Evolutionary conservation across 2,329 filamentous ascomycete species (phyloP).

Genomic region (Plenodomus tracheiphilus): DNA sequence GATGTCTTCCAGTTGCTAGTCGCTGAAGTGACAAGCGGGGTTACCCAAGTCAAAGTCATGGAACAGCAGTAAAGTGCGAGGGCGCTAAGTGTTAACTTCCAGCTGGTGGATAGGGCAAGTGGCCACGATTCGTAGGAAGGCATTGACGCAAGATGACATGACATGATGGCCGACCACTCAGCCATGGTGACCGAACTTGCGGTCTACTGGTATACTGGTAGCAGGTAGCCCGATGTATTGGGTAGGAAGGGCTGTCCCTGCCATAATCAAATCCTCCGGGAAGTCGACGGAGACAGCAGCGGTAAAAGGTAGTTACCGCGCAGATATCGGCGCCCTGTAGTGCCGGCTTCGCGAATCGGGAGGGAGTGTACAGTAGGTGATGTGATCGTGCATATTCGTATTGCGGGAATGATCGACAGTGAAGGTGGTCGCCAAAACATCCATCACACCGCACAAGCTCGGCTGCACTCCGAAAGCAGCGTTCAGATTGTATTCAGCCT

Average conservation of each 20-base stretch:
- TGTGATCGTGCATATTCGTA: constrained; percentile 3
- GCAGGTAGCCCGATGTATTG: constrained; percentile 1
- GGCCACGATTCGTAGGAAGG: constrained; percentile 1
- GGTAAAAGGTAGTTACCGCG: constrained; percentile 11
- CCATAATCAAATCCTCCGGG: constrained; percentile 13
- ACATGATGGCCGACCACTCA: not conserved
- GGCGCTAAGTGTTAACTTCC: constrained; percentile 3
- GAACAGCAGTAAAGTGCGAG: constrained; percentile 2
- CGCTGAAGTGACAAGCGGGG: constrained; percentile 11
- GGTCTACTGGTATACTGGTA: constrained; percentile 21
- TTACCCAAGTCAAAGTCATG: constrained; percentile 7
- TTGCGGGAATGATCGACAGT: constrained; percentile 20
- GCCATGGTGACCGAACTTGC: constrained; percentile 5
- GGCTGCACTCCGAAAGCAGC: constrained; percentile 4
- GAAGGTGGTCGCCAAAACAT: constrained; percentile 14
- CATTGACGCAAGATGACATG: not conserved
- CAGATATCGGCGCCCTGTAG: constrained; percentile 10
- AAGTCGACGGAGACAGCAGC: constrained; percentile 11
- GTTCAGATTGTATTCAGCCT: not conserved
- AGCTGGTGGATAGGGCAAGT: constrained; percentile 3
- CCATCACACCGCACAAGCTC: constrained; percentile 4
- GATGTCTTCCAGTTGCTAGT: constrained; percentile 1
- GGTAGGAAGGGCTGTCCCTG: constrained; percentile 21
- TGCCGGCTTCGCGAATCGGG: constrained; percentile 9
- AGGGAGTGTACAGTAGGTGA: constrained; percentile 4